Conservation (phyloP, 352 stramenopile genomes). For the Globisporangium orthogonon region DNA sequence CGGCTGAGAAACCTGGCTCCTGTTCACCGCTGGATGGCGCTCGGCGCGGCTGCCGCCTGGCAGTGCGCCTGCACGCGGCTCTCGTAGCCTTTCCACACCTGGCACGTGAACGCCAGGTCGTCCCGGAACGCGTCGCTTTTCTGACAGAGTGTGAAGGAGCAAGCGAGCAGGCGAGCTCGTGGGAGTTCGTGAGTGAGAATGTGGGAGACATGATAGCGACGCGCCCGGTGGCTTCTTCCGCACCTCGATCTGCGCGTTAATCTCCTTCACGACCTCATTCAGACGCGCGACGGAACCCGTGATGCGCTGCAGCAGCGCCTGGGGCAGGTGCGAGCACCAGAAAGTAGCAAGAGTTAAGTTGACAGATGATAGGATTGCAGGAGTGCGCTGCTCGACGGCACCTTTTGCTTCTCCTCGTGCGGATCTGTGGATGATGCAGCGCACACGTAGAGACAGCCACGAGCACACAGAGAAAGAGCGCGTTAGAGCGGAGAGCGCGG, state of each 20-base stretch:
- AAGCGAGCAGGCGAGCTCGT: neutral
- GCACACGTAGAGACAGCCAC: neutral
- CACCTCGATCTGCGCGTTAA: constrained; percentile 82
- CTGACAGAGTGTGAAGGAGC: constrained; percentile 15
- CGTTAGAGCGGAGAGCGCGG: neutral
- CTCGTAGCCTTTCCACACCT: constrained; percentile 83
- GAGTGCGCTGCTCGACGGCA: too few species aligned
- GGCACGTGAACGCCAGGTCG: constrained; percentile 63
- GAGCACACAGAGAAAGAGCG: neutral
- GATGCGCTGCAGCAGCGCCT: constrained; percentile 68
- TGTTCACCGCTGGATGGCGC: constrained; percentile 2
- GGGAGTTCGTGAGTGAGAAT: neutral
- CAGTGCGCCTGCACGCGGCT: constrained; percentile 76
- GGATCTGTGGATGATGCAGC: constrained; percentile 30
- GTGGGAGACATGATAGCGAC: neutral
- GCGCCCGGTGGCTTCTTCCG: neutral
- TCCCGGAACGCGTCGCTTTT: constrained; percentile 75
- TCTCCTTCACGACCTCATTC: constrained; percentile 80
- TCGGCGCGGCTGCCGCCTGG: constrained; percentile 14
- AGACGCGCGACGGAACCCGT: constrained; percentile 66
- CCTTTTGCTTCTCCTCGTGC: constrained; percentile 85
- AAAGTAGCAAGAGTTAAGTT: too few species aligned
- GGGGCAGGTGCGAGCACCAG: too few species aligned
- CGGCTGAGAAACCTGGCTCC: neutral
- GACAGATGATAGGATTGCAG: too few species aligned